Percentiles rank a stretch among this genome's conserved stretches.
These are phyloP conservation scores for Aspergillus aculeatus DNA, from an alignment of 2,329 filamentous ascomycete species.

Conservation along the genomic window DNA sequence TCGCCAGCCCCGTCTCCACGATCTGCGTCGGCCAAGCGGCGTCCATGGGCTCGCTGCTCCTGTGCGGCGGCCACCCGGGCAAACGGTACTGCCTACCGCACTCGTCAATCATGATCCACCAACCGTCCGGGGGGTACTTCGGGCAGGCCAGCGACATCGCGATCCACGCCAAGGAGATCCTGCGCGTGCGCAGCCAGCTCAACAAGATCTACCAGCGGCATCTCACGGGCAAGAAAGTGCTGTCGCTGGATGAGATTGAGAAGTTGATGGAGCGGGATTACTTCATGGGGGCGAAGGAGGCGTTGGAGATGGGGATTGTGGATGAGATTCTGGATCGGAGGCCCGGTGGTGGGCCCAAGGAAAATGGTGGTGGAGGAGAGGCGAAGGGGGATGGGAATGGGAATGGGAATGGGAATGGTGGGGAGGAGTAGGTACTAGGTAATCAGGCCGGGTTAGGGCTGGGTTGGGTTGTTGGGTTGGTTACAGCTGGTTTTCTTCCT, in stretches of 20 bases:
- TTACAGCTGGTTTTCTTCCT: no score
- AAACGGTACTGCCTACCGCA: constrained; percentile 91
- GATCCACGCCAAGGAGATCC: constrained; percentile 96
- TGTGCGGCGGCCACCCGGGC: constrained; percentile 80
- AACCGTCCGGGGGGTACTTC: constrained; percentile 75
- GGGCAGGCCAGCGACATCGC: constrained; percentile 78
- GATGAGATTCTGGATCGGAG: constrained; percentile 73
- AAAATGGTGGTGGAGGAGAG: constrained; percentile 23
- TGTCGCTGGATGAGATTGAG: constrained; percentile 79
- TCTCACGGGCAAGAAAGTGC: constrained; percentile 67
- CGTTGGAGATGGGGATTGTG: constrained; percentile 83
- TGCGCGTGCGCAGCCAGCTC: constrained; percentile 77
- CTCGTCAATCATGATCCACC: constrained; percentile 94
- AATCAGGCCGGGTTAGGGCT: no score
- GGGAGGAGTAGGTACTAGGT: background rate
- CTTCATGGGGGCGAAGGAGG: constrained; percentile 86
- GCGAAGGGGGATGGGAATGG: constrained; percentile 19
- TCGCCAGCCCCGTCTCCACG: constrained; percentile 85
- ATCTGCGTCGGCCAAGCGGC: constrained; percentile 94
- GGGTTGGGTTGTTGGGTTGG: no score
- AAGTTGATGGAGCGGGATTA: constrained; percentile 96
- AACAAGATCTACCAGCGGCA: constrained; percentile 89
- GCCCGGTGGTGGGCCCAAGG: constrained; percentile 21
- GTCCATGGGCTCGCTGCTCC: constrained; percentile 87
- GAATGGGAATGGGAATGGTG: background rate